These are phyloP conservation scores for Ceriops zippeliana DNA, from an alignment of 345 rosid species.

Conservation along the genomic window DNA sequence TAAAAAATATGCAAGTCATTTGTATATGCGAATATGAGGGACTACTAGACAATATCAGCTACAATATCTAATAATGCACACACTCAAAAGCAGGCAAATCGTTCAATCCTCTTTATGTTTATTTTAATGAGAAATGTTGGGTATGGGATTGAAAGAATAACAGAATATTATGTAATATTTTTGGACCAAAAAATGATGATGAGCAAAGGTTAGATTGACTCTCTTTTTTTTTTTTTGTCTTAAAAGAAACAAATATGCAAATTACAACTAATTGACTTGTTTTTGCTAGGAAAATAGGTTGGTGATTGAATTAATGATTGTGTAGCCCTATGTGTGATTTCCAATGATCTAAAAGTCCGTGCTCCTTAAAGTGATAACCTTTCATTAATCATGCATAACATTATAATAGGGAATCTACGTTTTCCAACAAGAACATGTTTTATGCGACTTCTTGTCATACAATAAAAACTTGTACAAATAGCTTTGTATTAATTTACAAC, in stretches of 20 bases:
- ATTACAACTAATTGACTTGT: background rate
- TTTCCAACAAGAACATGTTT: constrained; percentile 32
- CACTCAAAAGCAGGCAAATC: constrained; percentile 36
- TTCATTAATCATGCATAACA: background rate
- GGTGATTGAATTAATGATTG: too few relatives aligned
- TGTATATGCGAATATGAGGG: background rate
- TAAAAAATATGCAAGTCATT: constrained; percentile 9
- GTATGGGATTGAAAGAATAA: constrained; percentile 23
- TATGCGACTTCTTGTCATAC: background rate
- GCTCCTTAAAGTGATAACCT: constrained; percentile 52
- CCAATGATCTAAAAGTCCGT: constrained; percentile 54
- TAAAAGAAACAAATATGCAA: background rate
- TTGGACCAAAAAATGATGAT: background rate
- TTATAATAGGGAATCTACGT: constrained; percentile 25
- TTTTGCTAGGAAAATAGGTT: background rate
- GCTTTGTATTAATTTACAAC: too few relatives aligned
- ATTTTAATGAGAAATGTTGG: constrained; percentile 5
- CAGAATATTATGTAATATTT: too few relatives aligned
- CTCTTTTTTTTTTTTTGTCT: background rate
- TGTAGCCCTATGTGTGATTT: constrained; percentile 12
- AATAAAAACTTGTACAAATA: too few relatives aligned
- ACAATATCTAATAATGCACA: constrained; percentile 39
- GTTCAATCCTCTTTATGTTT: background rate
- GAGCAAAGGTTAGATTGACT: constrained; percentile 9
- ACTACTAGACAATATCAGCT: constrained; percentile 23